Evolutionary conservation across 2,329 filamentous ascomycete species (phyloP), one percentile per base, ranked within the genome.

Genomic region (Huntiella savannae): DNA sequence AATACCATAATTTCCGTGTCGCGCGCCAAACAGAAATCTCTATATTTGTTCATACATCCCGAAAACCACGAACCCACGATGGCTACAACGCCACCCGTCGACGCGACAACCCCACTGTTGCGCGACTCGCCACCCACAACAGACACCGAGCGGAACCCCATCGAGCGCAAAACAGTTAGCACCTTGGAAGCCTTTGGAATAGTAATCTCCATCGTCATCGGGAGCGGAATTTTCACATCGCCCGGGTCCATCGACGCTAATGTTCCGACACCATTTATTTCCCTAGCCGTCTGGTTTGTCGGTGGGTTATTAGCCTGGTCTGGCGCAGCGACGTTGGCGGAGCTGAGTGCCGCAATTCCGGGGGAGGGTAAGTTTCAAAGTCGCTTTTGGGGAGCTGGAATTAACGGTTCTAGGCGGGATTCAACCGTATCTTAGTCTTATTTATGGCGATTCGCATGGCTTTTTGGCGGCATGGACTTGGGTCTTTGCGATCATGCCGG

Each of bases 391-490:
- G 6, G 13, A 40, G 10, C 40, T 33, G 19, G 4, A 15, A 16
- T 4, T 38, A 13, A 38, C n/a, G 4, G 7, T 16, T 11, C 16
- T 34, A 64, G 71, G 75, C 4, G 75, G 75, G 12, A 68, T 78
- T 40, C 75, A 79, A 53, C 72, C 73, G 11, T 79, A 75, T 52
- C 63, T 79, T 5, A 65, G 68, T 52, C 68, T 74, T 55, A 69
- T 77, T 33, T 79, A 68, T 50, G 75, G 75, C 28, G 72, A 77
- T 43, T 59, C 71, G 2, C 67, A 69, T 42, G 75, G 73, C n/a
- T 79, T 77, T 53, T 56, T 78, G 4, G 72, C 73, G 4, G 73
- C 73, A 0, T 79, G 75, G 75, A 73, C 74, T 0, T 79, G 75
- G 70, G 69, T 79, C 46, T 66, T 78, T 4, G 72, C 70, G 15